Conservation (phyloP, 331 rosid genomes). For the Rhamnella rubrinervis region DNA sequence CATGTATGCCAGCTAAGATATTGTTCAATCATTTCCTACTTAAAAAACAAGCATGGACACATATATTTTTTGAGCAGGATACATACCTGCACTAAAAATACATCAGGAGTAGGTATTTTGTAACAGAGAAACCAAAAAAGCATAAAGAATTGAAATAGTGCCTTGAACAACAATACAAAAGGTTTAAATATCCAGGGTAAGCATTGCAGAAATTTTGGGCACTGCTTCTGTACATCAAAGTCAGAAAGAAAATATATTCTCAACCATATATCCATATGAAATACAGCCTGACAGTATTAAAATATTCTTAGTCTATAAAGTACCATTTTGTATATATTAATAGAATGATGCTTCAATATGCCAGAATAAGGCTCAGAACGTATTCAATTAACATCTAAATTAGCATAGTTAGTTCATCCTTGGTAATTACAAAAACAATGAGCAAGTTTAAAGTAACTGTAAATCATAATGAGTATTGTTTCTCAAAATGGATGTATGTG, state of each 20-base stretch:
- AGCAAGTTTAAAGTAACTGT: too few species aligned
- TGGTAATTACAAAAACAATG: neutral
- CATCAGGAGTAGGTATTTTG: slow-evolving; percentile 72
- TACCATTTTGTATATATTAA: slow-evolving; percentile 82
- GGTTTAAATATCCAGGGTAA: slow-evolving; percentile 63
- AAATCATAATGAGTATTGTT: too few species aligned
- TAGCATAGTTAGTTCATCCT: neutral
- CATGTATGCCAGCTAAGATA: too few species aligned
- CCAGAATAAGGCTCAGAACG: slow-evolving; percentile 86
- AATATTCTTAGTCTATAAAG: neutral
- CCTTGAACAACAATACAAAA: slow-evolving; percentile 70
- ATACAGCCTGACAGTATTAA: slow-evolving; percentile 9
- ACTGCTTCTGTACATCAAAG: slow-evolving; percentile 58
- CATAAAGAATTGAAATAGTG: slow-evolving; percentile 62
- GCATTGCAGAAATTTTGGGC: slow-evolving; percentile 49
- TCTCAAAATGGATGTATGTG: too few species aligned
- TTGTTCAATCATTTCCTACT: neutral
- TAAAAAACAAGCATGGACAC: neutral
- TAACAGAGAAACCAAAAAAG: slow-evolving; percentile 90
- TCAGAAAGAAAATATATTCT: neutral
- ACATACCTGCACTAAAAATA: slow-evolving; percentile 83
- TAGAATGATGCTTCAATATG: slow-evolving; percentile 60
- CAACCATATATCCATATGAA: neutral
- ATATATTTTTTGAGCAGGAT: neutral
- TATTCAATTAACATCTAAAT: slow-evolving; percentile 28